Evolutionary conservation across 2,329 filamentous ascomycete species (phyloP).

Genomic region (Xylaria sp.): DNA sequence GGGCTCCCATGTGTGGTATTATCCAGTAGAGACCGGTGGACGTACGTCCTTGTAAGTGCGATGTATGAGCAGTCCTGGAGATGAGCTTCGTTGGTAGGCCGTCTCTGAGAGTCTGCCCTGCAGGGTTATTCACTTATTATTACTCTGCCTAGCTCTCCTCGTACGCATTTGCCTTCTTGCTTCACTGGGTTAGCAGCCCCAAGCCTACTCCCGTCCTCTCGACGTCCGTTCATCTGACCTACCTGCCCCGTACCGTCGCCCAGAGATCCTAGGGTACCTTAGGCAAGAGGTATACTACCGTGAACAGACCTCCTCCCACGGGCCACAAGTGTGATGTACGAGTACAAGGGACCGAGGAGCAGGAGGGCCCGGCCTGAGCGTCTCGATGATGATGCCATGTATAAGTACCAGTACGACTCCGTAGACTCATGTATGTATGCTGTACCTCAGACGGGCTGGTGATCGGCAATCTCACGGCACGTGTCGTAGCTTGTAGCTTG

Average conservation of each 20-base stretch:
- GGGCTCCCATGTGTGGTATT: neutral
- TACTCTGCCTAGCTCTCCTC: neutral
- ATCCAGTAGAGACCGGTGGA: neutral
- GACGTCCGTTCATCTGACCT: conserved; percentile 14
- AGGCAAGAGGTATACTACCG: neutral
- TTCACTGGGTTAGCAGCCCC: conserved; percentile 14
- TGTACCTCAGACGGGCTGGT: conserved; percentile 13
- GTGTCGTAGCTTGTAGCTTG: conserved; percentile 20
- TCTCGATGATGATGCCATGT: neutral
- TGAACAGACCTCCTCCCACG: too few species aligned
- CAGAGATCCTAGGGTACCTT: neutral
- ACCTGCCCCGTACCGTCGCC: neutral
- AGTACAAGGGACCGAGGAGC: conserved; percentile 1
- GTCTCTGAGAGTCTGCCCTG: conserved; percentile 12
- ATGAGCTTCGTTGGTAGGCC: conserved; percentile 3
- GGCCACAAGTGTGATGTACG: conserved; percentile 6
- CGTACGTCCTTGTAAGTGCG: too few species aligned
- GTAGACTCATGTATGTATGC: neutral
- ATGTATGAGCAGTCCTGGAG: neutral
- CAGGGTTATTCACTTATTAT: neutral
- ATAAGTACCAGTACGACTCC: neutral
- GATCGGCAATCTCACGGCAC: conserved; percentile 14
- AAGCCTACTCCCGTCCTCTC: conserved; percentile 2
- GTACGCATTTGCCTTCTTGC: neutral
- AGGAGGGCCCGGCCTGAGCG: conserved; percentile 1